A percentile compares a stretch with the other conserved stretches of the same genome.
These are phyloP conservation scores for Chytriomyces sp. DNA, from an alignment of 192 early-diverging fungal genomes.

Conservation along the genomic window DNA sequence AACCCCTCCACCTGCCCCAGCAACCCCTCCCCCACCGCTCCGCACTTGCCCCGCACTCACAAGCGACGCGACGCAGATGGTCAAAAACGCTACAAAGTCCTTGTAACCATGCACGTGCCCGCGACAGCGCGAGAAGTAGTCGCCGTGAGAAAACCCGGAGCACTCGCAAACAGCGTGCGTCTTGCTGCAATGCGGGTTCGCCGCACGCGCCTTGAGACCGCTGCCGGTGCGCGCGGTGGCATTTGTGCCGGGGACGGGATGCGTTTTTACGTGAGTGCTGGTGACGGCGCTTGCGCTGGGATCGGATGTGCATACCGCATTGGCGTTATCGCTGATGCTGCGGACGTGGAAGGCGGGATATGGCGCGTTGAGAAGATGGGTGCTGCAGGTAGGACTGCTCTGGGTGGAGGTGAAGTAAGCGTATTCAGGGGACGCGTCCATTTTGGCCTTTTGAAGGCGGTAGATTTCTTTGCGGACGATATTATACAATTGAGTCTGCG, in stretches of 20 bases:
- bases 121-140: not conserved
- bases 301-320: not conserved
- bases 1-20: not conserved
- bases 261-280: not conserved
- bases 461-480: not conserved
- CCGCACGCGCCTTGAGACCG: not conserved
- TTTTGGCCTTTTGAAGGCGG: not conserved
- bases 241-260: not conserved
- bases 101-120: slow-evolving; percentile 7
- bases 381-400: no score
- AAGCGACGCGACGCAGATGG: not conserved
- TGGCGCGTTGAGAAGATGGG: no score
- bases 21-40: not conserved
- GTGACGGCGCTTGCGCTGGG: not conserved
- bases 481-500: not conserved
- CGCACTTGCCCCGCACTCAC: not conserved
- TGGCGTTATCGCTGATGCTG: not conserved
- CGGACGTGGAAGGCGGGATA: not conserved
- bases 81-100: slow-evolving; percentile 5
- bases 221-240: not conserved
- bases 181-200: not conserved
- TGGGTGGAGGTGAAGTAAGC: not conserved
- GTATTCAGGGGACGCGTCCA: not conserved
- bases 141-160: not conserved
- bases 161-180: slow-evolving; percentile 1